Evolutionary conservation across 352 stramenopile genomes (phyloP).

Genomic region (Detonula confervacea): DNA sequence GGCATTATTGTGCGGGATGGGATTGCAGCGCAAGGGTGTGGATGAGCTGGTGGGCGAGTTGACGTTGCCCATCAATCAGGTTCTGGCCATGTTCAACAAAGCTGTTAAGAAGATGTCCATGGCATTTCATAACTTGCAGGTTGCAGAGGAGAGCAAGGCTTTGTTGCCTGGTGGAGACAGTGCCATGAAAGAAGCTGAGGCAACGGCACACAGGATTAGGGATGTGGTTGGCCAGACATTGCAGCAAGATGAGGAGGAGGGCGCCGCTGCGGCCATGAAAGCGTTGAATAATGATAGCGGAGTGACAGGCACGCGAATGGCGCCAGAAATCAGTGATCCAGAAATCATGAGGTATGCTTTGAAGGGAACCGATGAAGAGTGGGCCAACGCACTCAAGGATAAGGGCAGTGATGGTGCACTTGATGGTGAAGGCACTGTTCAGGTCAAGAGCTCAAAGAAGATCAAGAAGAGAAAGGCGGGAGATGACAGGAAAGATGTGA

Average conservation of each 20-base stretch:
- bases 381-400: conserved; percentile 84
- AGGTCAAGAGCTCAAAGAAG: conserved; percentile 69
- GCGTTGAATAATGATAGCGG: conserved; percentile 58
- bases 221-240: conserved; percentile 88
- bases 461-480: conserved; percentile 66
- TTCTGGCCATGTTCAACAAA: conserved; percentile 99
- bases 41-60: conserved; percentile 93
- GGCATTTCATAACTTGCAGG: conserved; percentile 80
- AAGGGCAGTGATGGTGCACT: conserved; percentile 40
- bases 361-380: conserved; percentile 92
- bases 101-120: conserved; percentile 87
- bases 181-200: conserved; percentile 87
- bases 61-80: conserved; percentile 93
- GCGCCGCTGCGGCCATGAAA: conserved; percentile 66
- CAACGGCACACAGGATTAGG: conserved; percentile 84
- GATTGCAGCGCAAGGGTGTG: conserved; percentile 91
- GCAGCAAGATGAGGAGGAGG: conserved; percentile 83
- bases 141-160: conserved; percentile 85
- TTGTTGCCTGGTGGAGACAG: conserved; percentile 83
- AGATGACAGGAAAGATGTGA: conserved; percentile 77
- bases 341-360: conserved; percentile 96
- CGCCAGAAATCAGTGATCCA: conserved; percentile 64
- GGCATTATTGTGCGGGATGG: conserved; percentile 94
- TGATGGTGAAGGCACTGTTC: conserved; percentile 53
- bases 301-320: conserved; percentile 49